Base-by-base conservation (phyloP, 768 basidiomycete species). In the Clitopilus hobsonii region DNA sequence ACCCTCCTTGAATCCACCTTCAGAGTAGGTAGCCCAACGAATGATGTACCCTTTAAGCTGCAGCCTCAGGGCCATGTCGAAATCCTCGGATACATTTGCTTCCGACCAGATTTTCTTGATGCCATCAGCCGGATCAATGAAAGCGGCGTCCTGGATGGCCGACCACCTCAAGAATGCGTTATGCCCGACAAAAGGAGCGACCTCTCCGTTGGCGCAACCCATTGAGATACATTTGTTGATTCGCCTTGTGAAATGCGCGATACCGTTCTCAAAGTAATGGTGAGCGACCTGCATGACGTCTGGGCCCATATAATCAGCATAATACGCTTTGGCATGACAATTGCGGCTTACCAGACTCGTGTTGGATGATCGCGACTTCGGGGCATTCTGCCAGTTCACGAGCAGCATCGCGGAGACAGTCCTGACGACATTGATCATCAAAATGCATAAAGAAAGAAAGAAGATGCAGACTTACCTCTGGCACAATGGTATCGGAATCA, bases 121-220 rank as follows among this genome's bases (percentile, higher is more conserved):
- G 1, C 80, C 82, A 63, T 89, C 88, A 4, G 70, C 81, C 3
- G 74, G 65, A 63, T 94, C 89, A 45, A 86, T 65, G 56, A 89
- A 89, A 18, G 88, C 82, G 0, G 90, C 89, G 56, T 94, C 93
- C 67, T 95, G 93, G 22, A 94, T 73, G 1, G 93, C 93, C 2
- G 84, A 82, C 93, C 93, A 95, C 18, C 92, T 84, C 49, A 95
- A 75, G 69, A 94, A 96, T 5, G 91, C 91, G 57, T 93, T 91
- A 67, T 93, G 90, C 2, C 90, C 90, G 53, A 92, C 90, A 61
- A 91, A 91, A 1, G 90, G 89, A 4, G 86, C 86, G 23, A 90
- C 82, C 64, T 91, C 89, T 26, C 89, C 89, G 58, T 91, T 91
- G 1, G 89, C 86, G 61, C 83, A 85, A 14, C 83, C 81, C 79